Percentiles rank a stretch among this genome's conserved stretches.
Conservation (phyloP, 202 grass and related monocot species). For the Cymbopogon flexuosus region DNA sequence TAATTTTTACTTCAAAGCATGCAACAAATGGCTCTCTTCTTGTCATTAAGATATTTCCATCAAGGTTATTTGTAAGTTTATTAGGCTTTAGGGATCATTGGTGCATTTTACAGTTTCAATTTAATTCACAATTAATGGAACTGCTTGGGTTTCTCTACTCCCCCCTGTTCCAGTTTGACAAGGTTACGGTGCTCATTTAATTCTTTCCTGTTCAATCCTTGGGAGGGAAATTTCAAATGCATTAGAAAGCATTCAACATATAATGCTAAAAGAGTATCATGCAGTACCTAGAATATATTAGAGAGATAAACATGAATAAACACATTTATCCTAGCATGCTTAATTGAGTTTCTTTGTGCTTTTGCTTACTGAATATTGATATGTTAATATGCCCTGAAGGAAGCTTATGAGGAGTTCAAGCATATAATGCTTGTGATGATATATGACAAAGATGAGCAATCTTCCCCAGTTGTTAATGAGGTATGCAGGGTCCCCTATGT, state of each 20-base stretch:
- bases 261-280: neutral
- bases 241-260: neutral
- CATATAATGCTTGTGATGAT: constrained; percentile 91
- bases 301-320: neutral
- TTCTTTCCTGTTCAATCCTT: neutral
- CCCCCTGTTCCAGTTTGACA: neutral
- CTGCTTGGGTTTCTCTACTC: neutral
- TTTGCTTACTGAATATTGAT: constrained; percentile 24
- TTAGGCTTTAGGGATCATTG: neutral
- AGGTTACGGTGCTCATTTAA: neutral
- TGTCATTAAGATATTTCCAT: too few relatives aligned
- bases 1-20: neutral
- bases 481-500: constrained; percentile 36
- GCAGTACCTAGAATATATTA: neutral
- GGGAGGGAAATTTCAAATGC: neutral
- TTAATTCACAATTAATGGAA: neutral
- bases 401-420: constrained; percentile 99
- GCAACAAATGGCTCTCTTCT: neutral
- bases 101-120: neutral
- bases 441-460: constrained; percentile 87
- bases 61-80: neutral
- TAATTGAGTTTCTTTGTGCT: constrained; percentile 21
- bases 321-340: neutral
- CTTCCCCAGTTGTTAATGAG: constrained; percentile 76
- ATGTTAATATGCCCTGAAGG: constrained; percentile 49